Evolutionary conservation across 371 early-diverging fungal genomes (phyloP), one percentile per base, ranked within the genome.

Genomic region (Mucor mucedo): DNA sequence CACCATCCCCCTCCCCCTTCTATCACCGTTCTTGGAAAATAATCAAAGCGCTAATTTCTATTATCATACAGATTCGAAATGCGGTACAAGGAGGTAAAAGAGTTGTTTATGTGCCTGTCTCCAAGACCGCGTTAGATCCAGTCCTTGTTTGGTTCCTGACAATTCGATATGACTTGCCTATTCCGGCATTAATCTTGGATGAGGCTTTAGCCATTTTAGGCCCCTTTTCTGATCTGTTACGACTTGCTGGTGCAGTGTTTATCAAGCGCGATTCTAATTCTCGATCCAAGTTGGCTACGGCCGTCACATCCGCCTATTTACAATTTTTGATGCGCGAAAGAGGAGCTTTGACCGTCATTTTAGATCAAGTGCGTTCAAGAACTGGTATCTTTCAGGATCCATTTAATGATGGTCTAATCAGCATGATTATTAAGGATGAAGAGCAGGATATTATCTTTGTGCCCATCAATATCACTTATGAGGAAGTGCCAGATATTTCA

Each of bases 31-130:
- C 21, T 21, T 21, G 21, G 21, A 21, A 21, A 21, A 21, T 21
- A 21, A 21, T 21, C 21, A 21, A 0, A 21, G 21, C 21, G 21
- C 21, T 21, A 21, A 21, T 21, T 47, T n/a, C 21, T 27, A 6
- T 8, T 21, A 21, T 21, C 21, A 9, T 21, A 39, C 7, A 69
- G 65, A 69, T 69, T 41, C 60, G 60, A 45, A 45, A 48, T 14
- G 47, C 57, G 13, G 49, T 69, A 16, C 39, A 53, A 56, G 53
- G 45, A 8, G 56, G 62, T 6, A 71, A 74, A 13, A 62, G 58
- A 21, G 64, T 75, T 14, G 64, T 75, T 0, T 75, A 75, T 64
- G 64, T 75, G 4, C 75, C 75, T n/a, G 66, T 75, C 1, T 71
- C 72, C 2, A 71, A 69, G 41, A 71, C 75, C 4, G 59, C 61